A percentile compares a stretch with the other conserved stretches of the same genome.
phyloP scores from a whole-genome alignment of 345 rosid species.

The Bruguiera sexangula region DNA sequence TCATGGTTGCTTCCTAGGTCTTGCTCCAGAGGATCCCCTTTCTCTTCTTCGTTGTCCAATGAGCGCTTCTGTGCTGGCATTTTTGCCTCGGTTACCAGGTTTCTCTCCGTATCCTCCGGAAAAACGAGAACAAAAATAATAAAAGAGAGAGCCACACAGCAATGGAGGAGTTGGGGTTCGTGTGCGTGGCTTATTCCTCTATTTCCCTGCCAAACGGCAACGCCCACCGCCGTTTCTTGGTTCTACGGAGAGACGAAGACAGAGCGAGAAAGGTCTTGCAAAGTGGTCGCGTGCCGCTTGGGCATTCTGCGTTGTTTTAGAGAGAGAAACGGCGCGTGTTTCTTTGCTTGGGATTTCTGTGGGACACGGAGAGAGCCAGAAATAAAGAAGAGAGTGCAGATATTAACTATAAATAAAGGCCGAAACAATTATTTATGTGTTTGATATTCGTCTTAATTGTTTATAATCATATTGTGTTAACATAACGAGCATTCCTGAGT shows the following conservation, averaged over 20 bases:
- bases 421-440: no score
- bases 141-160: neutral
- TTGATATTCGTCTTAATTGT: no score
- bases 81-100: neutral
- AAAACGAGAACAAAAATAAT: neutral
- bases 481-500: no score
- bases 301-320: neutral
- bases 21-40: slow-evolving; percentile 7
- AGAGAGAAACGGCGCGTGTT: neutral
- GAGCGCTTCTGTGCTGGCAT: slow-evolving; percentile 28
- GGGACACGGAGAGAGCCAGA: neutral
- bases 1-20: neutral
- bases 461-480: no score
- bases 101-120: neutral
- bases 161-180: no score
- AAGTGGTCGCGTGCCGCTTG: neutral
- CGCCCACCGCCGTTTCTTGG: neutral
- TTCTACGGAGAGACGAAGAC: neutral
- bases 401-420: no score
- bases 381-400: no score
- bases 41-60: slow-evolving; percentile 3
- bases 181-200: no score
- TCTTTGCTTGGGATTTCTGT: no score
- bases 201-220: no score
- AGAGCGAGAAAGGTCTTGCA: neutral